Conservation (phyloP, 345 rosid genomes). For the Abelmoschus esculentus region DNA sequence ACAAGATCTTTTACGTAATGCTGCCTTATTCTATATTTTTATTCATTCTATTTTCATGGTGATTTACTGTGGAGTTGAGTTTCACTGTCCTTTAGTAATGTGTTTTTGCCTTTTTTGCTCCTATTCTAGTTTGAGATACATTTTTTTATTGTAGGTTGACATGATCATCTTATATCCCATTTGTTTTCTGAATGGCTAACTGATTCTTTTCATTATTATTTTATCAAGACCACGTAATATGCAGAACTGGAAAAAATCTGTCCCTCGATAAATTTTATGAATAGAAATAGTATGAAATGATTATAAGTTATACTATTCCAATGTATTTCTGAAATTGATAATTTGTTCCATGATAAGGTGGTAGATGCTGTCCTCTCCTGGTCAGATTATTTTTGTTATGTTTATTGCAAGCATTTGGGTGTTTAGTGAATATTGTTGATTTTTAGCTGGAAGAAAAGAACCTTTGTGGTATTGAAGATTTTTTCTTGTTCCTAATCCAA, state of each 20-base stretch:
- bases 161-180: background rate
- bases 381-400: background rate
- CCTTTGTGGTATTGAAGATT: background rate
- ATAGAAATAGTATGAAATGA: background rate
- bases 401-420: background rate
- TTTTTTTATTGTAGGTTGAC: background rate
- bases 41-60: background rate
- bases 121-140: background rate
- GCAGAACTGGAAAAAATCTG: background rate
- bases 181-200: background rate
- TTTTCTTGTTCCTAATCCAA: background rate
- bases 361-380: background rate
- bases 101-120: background rate
- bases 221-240: background rate
- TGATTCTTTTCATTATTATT: background rate
- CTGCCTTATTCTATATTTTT: background rate
- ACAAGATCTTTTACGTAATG: background rate
- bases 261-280: background rate
- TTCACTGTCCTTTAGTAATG: background rate
- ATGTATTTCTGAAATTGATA: background rate
- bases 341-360: background rate
- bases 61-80: background rate
- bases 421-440: background rate
- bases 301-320: background rate
- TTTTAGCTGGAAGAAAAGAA: background rate